These are phyloP conservation scores for Asclepias syriaca DNA, from an alignment of 257 asterid species.

Conservation along the genomic window DNA sequence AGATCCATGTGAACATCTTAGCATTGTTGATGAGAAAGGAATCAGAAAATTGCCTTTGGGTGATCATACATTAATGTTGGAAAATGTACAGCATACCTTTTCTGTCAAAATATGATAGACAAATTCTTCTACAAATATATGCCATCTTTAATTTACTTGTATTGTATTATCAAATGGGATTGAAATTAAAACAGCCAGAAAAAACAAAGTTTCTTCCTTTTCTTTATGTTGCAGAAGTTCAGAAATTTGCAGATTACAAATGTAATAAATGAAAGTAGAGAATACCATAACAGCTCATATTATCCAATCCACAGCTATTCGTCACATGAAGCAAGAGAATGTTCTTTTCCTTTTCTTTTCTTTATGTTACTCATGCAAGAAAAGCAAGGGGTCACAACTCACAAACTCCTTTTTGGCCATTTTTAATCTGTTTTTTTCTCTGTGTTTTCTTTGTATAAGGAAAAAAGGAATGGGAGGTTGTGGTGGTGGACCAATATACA, in stretches of 20 bases:
- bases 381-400: background rate
- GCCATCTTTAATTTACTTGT: no score
- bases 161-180: no score
- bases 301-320: conserved; percentile 12
- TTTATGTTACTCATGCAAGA: background rate
- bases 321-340: conserved; percentile 15
- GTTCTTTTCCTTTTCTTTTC: background rate
- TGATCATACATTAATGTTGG: conserved; percentile 51
- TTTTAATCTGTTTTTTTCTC: background rate
- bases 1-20: conserved; percentile 80
- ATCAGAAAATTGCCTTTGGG: conserved; percentile 57
- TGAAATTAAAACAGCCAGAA: no score
- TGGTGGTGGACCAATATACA: background rate
- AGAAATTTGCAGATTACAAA: background rate
- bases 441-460: background rate
- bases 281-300: background rate
- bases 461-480: background rate
- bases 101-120: conserved; percentile 31
- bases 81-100: conserved; percentile 46
- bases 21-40: conserved; percentile 70
- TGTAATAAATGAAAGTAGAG: background rate
- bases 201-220: no score
- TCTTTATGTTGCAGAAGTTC: background rate
- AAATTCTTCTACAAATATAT: no score
- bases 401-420: background rate